Conservation (phyloP, 225 moss, liverwort and hornwort species). For the Lunularia cruciata region DNA sequence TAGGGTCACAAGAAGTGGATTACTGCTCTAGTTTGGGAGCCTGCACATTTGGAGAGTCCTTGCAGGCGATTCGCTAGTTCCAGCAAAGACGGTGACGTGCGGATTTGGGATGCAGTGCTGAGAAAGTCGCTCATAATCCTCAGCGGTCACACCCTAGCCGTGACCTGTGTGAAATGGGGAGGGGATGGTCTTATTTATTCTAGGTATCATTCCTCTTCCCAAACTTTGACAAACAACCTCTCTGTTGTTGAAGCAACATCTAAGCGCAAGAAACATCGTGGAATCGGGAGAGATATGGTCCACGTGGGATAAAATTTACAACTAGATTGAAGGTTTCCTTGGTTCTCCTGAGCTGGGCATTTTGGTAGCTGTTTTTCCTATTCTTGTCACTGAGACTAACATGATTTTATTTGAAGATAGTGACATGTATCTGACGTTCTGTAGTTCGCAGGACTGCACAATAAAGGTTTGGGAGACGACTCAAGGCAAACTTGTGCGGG, state of each 20-base stretch:
- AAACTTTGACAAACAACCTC: too few relatives aligned
- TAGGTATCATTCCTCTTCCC: slow-evolving; percentile 37
- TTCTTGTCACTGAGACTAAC: background rate
- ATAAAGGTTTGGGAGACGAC: slow-evolving; percentile 95
- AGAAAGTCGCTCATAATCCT: slow-evolving; percentile 73
- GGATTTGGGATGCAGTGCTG: slow-evolving; percentile 81
- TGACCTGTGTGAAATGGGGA: slow-evolving; percentile 96
- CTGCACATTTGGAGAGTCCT: slow-evolving; percentile 78
- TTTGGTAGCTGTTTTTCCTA: background rate
- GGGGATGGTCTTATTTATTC: slow-evolving; percentile 94
- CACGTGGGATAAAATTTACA: too few relatives aligned
- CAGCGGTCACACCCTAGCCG: slow-evolving; percentile 87
- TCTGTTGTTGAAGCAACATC: too few relatives aligned
- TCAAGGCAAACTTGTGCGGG: slow-evolving; percentile 90
- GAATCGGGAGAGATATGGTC: too few relatives aligned
- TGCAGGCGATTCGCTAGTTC: slow-evolving; percentile 94
- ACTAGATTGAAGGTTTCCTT: background rate
- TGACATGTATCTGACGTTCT: slow-evolving; percentile 30
- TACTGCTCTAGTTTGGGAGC: slow-evolving; percentile 93
- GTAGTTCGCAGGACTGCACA: slow-evolving; percentile 96
- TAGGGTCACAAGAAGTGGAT: slow-evolving; percentile 99
- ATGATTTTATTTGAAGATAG: background rate
- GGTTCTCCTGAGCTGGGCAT: background rate
- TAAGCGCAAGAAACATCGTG: too few relatives aligned
- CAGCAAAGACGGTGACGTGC: slow-evolving; percentile 93